Base-by-base conservation (phyloP, 345 rosid genomes). In the Citrus mangshanensis region DNA sequence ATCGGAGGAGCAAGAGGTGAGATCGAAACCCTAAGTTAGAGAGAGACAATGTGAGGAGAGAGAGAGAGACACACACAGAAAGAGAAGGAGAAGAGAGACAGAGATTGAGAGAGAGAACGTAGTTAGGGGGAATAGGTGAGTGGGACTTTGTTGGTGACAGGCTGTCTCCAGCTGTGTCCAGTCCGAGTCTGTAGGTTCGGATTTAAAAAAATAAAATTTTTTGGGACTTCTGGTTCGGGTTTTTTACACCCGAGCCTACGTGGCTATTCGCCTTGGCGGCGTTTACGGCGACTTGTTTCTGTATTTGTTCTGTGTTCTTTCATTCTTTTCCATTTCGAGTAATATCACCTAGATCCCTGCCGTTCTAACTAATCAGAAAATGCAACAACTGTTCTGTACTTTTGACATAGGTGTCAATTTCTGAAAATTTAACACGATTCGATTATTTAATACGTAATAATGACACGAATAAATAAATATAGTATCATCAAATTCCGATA, bases 131-230 rank as follows among this genome's bases (percentile, higher is more conserved):
- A 86, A 84, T 84, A 84, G 88, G 88, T 85, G 86, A 89, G 92
- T 89, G 94, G 92, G 89, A 86, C 95, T 90, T 89, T 89, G 98
- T 94, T 94, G 97, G 92, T 89, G 98, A 93, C 99, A 96, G 98
- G 82, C 98, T 96, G 98, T 93, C 84, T 91, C 98, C 99, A 96
- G 98, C 99, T 96, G 92, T 91, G 79, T 30, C 22, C 51, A 54
- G 25, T 76, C 93, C 92, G 89, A 86, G 70, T 79, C 89, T 80
- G 27, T 71, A 83, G 97, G 81, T 82, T 83, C 86, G 89, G 89
- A 32, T 49, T 69, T 46, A 21, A 72, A 4, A 62, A 60, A 42
- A 9, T 2, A 37, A 37, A 37, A 6, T 37, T 46, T 3, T 46
- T 1, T 46, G 60, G 34, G 9, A 46, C 16, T 46, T 61, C 67